Percentiles rank a stretch among this genome's conserved stretches.
These are phyloP conservation scores for Sextonia rubra DNA, from an alignment of 164 flowering plant genomes.

Conservation along the genomic window DNA sequence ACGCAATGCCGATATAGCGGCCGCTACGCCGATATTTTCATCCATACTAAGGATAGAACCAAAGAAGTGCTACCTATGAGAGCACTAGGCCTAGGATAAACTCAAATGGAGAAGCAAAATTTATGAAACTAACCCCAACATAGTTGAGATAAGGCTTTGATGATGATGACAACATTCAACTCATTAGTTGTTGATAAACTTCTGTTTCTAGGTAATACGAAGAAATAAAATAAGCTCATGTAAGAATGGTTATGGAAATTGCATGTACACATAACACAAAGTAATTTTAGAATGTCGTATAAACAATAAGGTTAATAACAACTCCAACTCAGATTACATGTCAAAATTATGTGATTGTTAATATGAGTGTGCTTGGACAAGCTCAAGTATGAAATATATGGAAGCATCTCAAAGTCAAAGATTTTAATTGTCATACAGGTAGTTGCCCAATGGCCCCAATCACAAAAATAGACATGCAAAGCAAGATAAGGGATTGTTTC, in stretches of 20 bases:
- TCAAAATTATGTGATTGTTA: background rate
- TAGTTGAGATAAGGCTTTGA: background rate
- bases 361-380: background rate
- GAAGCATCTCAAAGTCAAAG: background rate
- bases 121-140: background rate
- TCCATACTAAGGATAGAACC: background rate
- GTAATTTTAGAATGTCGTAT: background rate
- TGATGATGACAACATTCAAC: background rate
- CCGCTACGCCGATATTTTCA: no score
- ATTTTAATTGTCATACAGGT: background rate
- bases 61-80: background rate
- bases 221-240: no score
- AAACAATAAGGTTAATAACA: background rate
- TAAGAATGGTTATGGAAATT: no score
- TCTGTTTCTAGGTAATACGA: no score
- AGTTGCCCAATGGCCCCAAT: background rate
- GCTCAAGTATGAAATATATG: background rate
- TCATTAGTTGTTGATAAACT: no score
- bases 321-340: background rate
- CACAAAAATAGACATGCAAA: background rate
- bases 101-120: background rate
- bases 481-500: background rate
- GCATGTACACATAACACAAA: no score
- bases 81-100: background rate
- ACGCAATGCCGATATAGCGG: no score